These are phyloP conservation scores for Fusarium equiseti DNA, from an alignment of 2,329 filamentous ascomycete species.

Conservation along the genomic window DNA sequence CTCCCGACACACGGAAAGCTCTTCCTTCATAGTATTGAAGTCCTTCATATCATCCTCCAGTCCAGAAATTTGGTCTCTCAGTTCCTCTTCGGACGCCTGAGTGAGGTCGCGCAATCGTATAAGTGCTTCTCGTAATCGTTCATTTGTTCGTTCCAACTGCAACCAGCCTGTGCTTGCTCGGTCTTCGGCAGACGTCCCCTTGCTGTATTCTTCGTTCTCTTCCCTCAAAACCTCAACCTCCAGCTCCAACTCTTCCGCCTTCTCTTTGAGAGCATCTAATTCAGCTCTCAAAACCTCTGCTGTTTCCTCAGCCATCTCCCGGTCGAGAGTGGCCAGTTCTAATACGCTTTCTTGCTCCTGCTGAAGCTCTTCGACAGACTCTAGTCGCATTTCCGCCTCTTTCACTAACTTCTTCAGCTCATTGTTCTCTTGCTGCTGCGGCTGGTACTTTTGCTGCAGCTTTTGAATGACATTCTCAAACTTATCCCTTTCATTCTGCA, in stretches of 20 bases:
- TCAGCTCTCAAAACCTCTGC: slow-evolving; percentile 86
- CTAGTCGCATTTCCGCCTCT: slow-evolving; percentile 77
- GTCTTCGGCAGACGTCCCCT: slow-evolving; percentile 90
- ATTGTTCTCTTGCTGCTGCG: slow-evolving; percentile 81
- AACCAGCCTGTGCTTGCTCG: slow-evolving; percentile 88
- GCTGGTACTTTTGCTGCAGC: slow-evolving; percentile 87
- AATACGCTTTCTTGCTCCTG: slow-evolving; percentile 87
- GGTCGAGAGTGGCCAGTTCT: slow-evolving; percentile 89
- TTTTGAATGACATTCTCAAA: slow-evolving; percentile 91
- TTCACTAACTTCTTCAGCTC: slow-evolving; percentile 83
- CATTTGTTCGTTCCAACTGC: slow-evolving; percentile 91
- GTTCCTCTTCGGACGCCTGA: slow-evolving; percentile 84
- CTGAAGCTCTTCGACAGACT: slow-evolving; percentile 76
- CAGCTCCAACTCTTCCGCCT: slow-evolving; percentile 84
- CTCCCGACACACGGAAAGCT: slow-evolving; percentile 77
- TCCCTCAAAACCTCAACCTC: slow-evolving; percentile 89
- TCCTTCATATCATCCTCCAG: slow-evolving; percentile 81
- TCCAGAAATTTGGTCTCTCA: slow-evolving; percentile 78
- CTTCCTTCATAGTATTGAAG: slow-evolving; percentile 72
- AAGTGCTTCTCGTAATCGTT: slow-evolving; percentile 86
- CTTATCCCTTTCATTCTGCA: slow-evolving; percentile 81
- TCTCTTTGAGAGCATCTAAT: slow-evolving; percentile 79
- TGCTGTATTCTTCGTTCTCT: slow-evolving; percentile 85
- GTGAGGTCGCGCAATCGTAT: slow-evolving; percentile 87
- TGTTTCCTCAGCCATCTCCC: slow-evolving; percentile 96